phyloP scores from a whole-genome alignment of 305 asterid species.

The Striga hermonthica region DNA sequence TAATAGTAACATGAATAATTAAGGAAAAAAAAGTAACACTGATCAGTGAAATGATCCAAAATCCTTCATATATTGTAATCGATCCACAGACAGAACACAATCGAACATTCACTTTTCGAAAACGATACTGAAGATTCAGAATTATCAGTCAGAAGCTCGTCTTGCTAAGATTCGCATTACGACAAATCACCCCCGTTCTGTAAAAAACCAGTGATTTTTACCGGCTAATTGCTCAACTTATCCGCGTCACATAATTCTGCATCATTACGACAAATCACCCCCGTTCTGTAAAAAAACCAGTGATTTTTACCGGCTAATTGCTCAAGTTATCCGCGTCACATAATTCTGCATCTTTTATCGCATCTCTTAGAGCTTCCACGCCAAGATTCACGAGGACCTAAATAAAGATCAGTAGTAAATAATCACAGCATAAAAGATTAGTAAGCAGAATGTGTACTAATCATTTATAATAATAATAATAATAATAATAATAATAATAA shows the following conservation, averaged over 20 bases:
- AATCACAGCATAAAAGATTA: constrained; percentile 1
- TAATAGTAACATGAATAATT: no score
- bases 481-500: no score
- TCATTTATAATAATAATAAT: no score
- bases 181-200: background rate
- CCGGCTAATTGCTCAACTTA: no score
- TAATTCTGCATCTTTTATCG: constrained; percentile 39
- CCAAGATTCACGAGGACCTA: constrained; percentile 61
- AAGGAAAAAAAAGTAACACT: no score
- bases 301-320: constrained; percentile 6
- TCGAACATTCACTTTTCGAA: background rate
- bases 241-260: no score
- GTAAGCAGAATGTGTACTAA: background rate
- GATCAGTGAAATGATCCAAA: no score
- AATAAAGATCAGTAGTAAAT: constrained; percentile 1
- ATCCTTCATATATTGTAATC: no score
- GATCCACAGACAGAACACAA: no score
- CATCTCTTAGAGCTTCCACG: constrained; percentile 48
- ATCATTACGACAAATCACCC: no score
- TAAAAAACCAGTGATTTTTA: background rate
- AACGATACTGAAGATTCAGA: background rate
- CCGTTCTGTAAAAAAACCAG: no score
- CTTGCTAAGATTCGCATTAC: background rate
- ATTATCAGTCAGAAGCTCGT: no score
- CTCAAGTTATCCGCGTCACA: constrained; percentile 31